Evolutionary conservation across 2,329 filamentous ascomycete species (phyloP), one percentile per base, ranked within the genome.

Genomic region (Colletotrichum coccodes): DNA sequence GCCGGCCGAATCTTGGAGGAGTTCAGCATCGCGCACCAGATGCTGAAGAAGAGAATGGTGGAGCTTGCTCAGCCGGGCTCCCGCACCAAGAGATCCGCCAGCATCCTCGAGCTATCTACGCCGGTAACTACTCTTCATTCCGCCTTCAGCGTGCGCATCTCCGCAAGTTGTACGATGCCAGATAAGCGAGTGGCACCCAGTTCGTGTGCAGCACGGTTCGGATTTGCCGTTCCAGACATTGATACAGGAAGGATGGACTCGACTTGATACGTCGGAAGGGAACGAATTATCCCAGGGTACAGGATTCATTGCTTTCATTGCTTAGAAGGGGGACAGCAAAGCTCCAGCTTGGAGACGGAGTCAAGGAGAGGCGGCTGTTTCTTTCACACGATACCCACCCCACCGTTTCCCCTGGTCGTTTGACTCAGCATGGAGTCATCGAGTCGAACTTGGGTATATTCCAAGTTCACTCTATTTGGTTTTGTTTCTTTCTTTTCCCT

Each of bases 101-200:
- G 90, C 75, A 88, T 98, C 28, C 86, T 98, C 7, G 88, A 88
- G 38, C 89, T 44, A 86, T 97, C 44, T 83, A 97, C 60, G 91
- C 87, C 12, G 94, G 93, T 60, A 91, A 97, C 75, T 98, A 97
- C 79, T 86, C 87, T 6, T 88, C 89, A 2, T 97, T 97, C 75
- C 82, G 87, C 23, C 79, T 84, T 47, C 93, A 97, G 78, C 88
- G 94, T 60, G 82, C 86, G 14, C 91, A 87, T 71, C 81, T 95
- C 9, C 81, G 82, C 59, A 80, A 83, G 40, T 77, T 92, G 2
- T 87, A 87, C 63, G 79, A 82, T 28, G 40, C 47, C 23, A 64
- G 52, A 23, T 64, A 32, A 64, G 21, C 26, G 11, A 36, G 30
- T 44, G 42, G 58, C 11, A 60, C 58, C n/a, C 42, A 68, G 53